Evolutionary conservation across 305 asterid species (phyloP).

Genomic region (Rubia tinctorum): DNA sequence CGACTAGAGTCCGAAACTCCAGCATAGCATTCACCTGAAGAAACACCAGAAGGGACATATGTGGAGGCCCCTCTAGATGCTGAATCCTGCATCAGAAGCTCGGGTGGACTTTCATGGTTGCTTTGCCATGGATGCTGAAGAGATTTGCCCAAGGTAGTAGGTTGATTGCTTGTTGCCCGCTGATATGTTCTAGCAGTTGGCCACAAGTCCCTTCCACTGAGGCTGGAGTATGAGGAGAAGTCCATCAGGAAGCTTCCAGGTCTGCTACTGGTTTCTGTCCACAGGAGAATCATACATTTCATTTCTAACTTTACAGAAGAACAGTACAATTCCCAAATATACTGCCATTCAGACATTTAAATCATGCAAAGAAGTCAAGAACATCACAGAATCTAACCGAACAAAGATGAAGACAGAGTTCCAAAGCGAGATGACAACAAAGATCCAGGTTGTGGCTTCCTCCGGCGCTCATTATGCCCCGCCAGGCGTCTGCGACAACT

Average conservation of each 20-base stretch:
- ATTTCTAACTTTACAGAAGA: conserved; percentile 6
- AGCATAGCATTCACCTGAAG: conserved; percentile 47
- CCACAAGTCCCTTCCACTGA: conserved; percentile 42
- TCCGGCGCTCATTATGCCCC: conserved; percentile 87
- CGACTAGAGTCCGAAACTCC: conserved; percentile 54
- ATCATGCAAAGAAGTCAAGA: neutral
- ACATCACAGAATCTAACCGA: conserved; percentile 42
- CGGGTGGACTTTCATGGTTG: conserved; percentile 44
- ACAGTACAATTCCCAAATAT: neutral
- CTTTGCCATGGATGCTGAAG: conserved; percentile 52
- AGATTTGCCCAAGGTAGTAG: conserved; percentile 33
- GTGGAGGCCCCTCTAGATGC: conserved; percentile 31
- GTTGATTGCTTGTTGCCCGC: conserved; percentile 37
- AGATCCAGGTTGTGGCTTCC: conserved; percentile 78
- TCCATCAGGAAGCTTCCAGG: conserved; percentile 68
- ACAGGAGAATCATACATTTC: conserved; percentile 19
- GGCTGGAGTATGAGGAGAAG: conserved; percentile 51
- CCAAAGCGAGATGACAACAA: conserved; percentile 60
- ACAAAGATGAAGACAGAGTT: conserved; percentile 43
- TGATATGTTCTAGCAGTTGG: conserved; percentile 35
- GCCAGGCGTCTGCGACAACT: conserved; percentile 97
- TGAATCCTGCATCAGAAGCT: conserved; percentile 42
- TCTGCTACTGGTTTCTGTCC: conserved; percentile 58
- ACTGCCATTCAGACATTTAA: neutral
- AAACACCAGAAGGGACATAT: conserved; percentile 34